These are phyloP conservation scores for Moelleriella libera DNA, from an alignment of 2,329 filamentous ascomycete species.

Conservation along the genomic window DNA sequence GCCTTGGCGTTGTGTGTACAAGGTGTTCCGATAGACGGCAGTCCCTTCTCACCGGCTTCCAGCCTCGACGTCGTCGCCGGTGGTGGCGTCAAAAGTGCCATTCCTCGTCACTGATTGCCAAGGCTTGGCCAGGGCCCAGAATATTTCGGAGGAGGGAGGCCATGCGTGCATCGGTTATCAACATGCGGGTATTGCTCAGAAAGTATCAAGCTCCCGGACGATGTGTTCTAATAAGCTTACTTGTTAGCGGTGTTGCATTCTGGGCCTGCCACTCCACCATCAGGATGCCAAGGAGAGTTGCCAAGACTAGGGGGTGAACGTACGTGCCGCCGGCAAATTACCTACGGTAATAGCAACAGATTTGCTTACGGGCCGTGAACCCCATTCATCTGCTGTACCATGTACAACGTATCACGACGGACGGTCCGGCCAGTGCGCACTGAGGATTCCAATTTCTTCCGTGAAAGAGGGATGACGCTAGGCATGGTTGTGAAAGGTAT, in stretches of 20 bases:
- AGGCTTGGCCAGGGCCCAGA: background rate
- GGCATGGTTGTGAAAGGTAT: background rate
- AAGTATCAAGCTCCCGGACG: background rate
- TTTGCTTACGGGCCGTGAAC: background rate
- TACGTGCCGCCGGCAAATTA: background rate
- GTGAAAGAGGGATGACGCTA: background rate
- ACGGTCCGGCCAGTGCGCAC: background rate
- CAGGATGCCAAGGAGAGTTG: background rate
- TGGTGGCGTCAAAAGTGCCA: constrained; percentile 1
- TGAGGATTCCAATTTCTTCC: background rate
- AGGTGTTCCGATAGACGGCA: constrained; percentile 1
- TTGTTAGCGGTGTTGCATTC: constrained; percentile 2
- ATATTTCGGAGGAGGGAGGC: constrained; percentile 3
- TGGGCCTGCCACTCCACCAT: background rate
- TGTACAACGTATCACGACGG: background rate
- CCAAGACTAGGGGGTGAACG: background rate
- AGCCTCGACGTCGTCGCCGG: background rate
- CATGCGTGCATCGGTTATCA: background rate
- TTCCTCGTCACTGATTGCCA: background rate
- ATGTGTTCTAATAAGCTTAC: constrained; percentile 3
- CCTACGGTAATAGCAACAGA: background rate
- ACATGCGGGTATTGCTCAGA: background rate
- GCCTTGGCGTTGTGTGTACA: background rate
- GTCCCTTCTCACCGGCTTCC: background rate
- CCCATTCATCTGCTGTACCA: background rate